Conservation (phyloP, 306 rosid genomes). For the Spatholobus suberectus region DNA sequence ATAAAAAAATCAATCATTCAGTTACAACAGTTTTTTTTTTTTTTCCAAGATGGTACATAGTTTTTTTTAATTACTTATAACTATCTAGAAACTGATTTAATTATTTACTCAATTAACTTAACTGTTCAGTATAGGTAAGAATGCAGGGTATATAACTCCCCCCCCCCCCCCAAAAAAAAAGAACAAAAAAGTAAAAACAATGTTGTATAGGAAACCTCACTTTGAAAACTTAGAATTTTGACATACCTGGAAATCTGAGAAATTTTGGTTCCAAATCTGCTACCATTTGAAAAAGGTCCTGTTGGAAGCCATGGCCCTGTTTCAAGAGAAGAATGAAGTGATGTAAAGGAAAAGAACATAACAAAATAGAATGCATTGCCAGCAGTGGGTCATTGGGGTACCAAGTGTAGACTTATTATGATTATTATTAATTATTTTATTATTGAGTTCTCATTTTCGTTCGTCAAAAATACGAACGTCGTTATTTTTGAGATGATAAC, state of each 20-base stretch:
- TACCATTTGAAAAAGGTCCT: not conserved
- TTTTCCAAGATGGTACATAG: not conserved
- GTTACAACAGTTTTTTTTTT: not conserved
- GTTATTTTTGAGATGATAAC: no score
- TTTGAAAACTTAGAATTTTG: not conserved
- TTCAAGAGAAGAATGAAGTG: not conserved
- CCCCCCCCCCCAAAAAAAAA: not conserved
- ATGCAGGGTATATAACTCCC: no score
- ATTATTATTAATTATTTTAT: no score
- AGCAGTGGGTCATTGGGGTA: not conserved
- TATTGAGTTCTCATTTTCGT: no score
- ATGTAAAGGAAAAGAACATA: not conserved
- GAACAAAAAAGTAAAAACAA: not conserved
- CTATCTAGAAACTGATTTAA: not conserved
- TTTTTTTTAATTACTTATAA: not conserved
- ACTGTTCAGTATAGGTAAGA: not conserved
- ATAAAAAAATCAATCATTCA: not conserved
- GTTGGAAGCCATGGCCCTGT: not conserved
- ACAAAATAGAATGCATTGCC: not conserved
- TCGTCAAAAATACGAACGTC: no score
- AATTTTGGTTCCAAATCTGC: slow-evolving; percentile 2
- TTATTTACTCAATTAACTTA: not conserved
- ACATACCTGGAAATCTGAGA: not conserved
- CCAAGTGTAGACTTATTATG: no score
- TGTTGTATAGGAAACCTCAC: not conserved